Percentiles rank a stretch among this genome's conserved stretches.
These are phyloP conservation scores for Wickerhamomyces bisporus DNA, from an alignment of 805 yeast species.

Conservation along the genomic window DNA sequence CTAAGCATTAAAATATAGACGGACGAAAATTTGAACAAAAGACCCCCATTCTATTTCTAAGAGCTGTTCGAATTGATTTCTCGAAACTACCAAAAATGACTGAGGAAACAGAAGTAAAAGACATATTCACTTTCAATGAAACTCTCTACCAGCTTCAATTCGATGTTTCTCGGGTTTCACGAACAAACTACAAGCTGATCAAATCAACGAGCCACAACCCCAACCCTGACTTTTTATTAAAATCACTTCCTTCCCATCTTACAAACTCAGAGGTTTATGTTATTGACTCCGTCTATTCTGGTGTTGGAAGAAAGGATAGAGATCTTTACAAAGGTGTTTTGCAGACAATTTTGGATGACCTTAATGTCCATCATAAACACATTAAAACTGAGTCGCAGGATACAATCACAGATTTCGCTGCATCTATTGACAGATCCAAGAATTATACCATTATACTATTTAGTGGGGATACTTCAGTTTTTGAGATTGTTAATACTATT, in stretches of 20 bases:
- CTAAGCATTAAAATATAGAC: no score
- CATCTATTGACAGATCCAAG: slow-evolving; percentile 17
- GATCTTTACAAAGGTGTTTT: slow-evolving; percentile 40
- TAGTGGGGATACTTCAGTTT: slow-evolving; percentile 84
- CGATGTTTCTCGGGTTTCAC: no score
- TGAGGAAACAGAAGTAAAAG: no score
- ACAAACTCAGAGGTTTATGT: slow-evolving; percentile 12
- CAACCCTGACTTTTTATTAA: not conserved
- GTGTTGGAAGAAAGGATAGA: slow-evolving; percentile 28
- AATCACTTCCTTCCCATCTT: slow-evolving; percentile 8
- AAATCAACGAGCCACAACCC: not conserved
- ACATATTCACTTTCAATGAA: no score
- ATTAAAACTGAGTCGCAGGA: slow-evolving; percentile 35
- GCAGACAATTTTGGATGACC: slow-evolving; percentile 39
- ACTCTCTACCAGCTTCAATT: no score
- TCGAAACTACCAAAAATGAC: no score
- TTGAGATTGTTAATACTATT: slow-evolving; percentile 59
- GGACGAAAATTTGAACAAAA: no score
- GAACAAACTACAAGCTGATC: slow-evolving; percentile 1
- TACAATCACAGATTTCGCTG: slow-evolving; percentile 39
- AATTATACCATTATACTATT: slow-evolving; percentile 49
- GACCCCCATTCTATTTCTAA: no score
- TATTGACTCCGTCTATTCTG: slow-evolving; percentile 33
- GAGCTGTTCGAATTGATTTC: no score
- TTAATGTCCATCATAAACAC: slow-evolving; percentile 35